phyloP scores from a whole-genome alignment of 805 yeast genomes.

The Candida schatavii region DNA sequence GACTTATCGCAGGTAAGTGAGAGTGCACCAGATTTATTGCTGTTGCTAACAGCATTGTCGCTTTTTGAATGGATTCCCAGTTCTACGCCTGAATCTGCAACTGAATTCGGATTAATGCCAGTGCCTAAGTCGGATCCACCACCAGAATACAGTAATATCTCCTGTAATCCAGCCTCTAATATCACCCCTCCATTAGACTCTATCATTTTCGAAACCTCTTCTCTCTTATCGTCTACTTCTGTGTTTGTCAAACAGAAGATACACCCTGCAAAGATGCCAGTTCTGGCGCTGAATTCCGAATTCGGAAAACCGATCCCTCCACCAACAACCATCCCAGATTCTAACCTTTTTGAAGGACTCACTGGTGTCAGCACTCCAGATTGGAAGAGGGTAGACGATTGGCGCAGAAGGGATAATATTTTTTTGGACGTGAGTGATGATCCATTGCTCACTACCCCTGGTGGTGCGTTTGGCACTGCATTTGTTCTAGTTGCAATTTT shows the following conservation, averaged over 20 bases:
- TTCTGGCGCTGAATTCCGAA: background rate
- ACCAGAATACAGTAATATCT: constrained; percentile 24
- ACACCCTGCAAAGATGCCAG: constrained; percentile 5
- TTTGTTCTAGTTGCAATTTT: background rate
- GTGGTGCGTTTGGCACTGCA: constrained; percentile 3
- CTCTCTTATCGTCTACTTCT: constrained; percentile 30
- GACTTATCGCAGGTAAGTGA: constrained; percentile 7
- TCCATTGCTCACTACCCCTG: background rate
- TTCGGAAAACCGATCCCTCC: no score
- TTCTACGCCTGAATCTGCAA: no score
- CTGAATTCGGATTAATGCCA: no score
- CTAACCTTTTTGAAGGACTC: background rate
- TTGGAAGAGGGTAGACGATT: background rate
- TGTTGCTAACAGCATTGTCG: no score
- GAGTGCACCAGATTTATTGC: constrained; percentile 8
- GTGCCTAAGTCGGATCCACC: background rate
- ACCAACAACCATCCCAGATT: background rate
- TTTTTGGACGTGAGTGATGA: background rate
- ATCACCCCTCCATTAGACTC: constrained; percentile 40
- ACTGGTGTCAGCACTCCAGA: constrained; percentile 1
- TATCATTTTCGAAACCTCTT: constrained; percentile 34
- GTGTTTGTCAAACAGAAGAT: constrained; percentile 15
- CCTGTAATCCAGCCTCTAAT: constrained; percentile 34
- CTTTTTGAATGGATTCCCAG: no score
- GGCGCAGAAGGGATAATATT: background rate